Evolutionary conservation across 345 rosid genomes (phyloP), one percentile per base, ranked within the genome.

Genomic region (Aegle marmelos): DNA sequence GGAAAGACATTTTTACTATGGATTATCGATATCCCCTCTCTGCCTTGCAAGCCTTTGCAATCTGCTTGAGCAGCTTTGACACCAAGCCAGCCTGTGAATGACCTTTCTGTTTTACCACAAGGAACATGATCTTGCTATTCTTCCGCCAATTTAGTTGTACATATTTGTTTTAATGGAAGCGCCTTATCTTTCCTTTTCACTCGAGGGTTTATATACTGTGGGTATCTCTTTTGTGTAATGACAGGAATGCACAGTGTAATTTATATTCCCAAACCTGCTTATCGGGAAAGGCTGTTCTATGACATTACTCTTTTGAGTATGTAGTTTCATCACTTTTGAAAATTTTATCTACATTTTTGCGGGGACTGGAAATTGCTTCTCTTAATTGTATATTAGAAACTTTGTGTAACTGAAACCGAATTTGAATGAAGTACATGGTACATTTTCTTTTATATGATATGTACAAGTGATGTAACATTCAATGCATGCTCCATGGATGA

Each of bases 21-120:
- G 98, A 95, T 83, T 95, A 91, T 80, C 88, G 91, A 62, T 93
- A 95, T 24, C 98, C 98, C 16, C 88, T 95, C 63, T 95, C 98
- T 72, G 95, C 98, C 59, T 93, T 95, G 72, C 98, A 95, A 86
- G 97, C 98, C n/a, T 95, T 95, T 78, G 92, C 98, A 54, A 89
- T 95, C 82, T 89, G 98, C 89, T 77, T 95, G 90, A 93, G 98
- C 84, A 93, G 98, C 91, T 95, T 95, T 79, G 98, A 92, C 82
- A 91, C 97, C 57, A 95, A 95, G 85, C 97, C 92, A 30, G 98
- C 95, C 45, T 95, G 97, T 73, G 97, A 95, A 87, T 95, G 83
- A 83, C 27, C 70, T 22, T 75, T 61, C 54, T 70, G 80, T 79
- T 64, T 24, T 61, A 25, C 58, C 80, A 60, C 73, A 61, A 57